These are phyloP conservation scores for Colletotrichum gigasporum DNA, from an alignment of 2,329 filamentous ascomycete genomes.

Conservation along the genomic window DNA sequence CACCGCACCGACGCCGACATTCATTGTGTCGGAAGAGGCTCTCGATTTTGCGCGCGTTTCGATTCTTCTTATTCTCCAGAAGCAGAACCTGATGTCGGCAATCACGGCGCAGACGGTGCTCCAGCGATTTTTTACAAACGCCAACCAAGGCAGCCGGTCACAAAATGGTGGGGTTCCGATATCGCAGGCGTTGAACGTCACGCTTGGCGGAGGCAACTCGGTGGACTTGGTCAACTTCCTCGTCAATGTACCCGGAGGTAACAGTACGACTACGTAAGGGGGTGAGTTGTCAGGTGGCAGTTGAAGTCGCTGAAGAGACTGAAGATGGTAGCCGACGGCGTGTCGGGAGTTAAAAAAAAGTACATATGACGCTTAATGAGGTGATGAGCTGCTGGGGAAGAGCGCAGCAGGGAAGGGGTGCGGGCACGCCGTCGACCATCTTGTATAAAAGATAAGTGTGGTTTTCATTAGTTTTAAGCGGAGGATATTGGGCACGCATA, in stretches of 20 bases:
- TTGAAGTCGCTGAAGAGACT: conserved; percentile 38
- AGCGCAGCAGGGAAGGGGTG: conserved; percentile 6
- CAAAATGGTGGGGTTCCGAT: conserved; percentile 40
- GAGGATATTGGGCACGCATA: conserved; percentile 16
- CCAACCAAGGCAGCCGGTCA: conserved; percentile 40
- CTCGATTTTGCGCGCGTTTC: conserved; percentile 72
- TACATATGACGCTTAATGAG: conserved; percentile 31
- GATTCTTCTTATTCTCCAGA: conserved; percentile 70
- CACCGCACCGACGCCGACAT: conserved; percentile 43
- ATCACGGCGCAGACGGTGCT: conserved; percentile 63
- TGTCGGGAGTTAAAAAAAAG: conserved; percentile 9
- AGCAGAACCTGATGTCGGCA: conserved; percentile 59
- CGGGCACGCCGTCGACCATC: conserved; percentile 34
- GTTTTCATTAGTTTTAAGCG: neutral
- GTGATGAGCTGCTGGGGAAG: neutral
- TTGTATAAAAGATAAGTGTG: conserved; percentile 38
- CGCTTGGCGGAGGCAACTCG: conserved; percentile 54
- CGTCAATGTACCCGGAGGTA: conserved; percentile 45
- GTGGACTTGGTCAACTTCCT: conserved; percentile 60
- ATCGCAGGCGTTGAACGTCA: conserved; percentile 51
- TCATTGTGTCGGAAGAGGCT: conserved; percentile 62
- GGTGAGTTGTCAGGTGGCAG: conserved; percentile 36
- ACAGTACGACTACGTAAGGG: conserved; percentile 29
- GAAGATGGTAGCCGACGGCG: conserved; percentile 19
- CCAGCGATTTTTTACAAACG: conserved; percentile 62